phyloP scores from a whole-genome alignment of 352 stramenopile species.

The Phytophthora cryptogea region DNA sequence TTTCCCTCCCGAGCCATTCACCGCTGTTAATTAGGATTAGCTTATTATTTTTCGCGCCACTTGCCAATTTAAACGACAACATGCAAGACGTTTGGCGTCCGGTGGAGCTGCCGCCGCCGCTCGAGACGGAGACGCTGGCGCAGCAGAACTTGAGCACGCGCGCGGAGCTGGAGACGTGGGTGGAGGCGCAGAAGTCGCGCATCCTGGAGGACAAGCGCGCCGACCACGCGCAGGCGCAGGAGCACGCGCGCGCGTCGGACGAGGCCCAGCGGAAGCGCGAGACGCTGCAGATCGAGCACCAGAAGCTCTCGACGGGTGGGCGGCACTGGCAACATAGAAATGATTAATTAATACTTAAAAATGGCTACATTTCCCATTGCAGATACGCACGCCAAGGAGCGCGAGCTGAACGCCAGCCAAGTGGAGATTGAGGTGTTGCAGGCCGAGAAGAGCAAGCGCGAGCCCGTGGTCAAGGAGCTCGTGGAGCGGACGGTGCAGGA shows the following conservation, averaged over 20 bases:
- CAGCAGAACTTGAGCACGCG: conserved; percentile 52
- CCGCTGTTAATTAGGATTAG: no score
- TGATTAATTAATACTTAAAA: background rate
- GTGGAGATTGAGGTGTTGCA: conserved; percentile 76
- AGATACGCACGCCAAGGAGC: conserved; percentile 56
- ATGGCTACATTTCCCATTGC: background rate
- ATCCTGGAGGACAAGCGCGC: conserved; percentile 48
- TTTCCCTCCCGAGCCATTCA: no score
- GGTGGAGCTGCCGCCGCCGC: conserved; percentile 23
- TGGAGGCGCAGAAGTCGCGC: conserved; percentile 45
- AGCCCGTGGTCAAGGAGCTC: conserved; percentile 66
- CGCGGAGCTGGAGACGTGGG: conserved; percentile 48
- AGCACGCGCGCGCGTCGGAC: conserved; percentile 40
- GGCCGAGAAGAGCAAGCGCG: conserved; percentile 57
- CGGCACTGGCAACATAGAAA: background rate
- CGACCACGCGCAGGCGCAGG: conserved; percentile 48
- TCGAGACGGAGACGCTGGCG: conserved; percentile 50
- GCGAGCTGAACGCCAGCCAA: conserved; percentile 53
- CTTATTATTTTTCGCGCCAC: background rate
- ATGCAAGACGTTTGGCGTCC: conserved; percentile 35
- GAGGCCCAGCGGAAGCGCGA: conserved; percentile 51
- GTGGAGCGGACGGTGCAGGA: conserved; percentile 63
- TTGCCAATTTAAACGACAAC: conserved; percentile 10
- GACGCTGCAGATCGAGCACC: conserved; percentile 47
- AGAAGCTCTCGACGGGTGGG: conserved; percentile 40